Evolutionary conservation across 306 rosid genomes (phyloP).

Genomic region (Citrullus colocynthis): DNA sequence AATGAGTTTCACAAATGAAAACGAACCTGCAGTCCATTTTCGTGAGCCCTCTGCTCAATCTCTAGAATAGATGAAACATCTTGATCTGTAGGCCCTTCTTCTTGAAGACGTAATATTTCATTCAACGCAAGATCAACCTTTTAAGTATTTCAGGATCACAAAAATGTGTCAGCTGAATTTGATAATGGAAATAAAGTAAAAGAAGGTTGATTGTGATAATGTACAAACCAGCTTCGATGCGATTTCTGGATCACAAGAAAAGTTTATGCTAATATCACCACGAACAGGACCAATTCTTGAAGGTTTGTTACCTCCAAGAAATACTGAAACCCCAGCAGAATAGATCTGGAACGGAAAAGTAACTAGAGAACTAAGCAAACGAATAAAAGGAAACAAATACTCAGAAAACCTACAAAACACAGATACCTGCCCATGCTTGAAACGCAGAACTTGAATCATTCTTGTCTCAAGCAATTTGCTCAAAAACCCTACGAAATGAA

Average conservation of each 20-base stretch:
- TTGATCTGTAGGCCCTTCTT: conserved; percentile 75
- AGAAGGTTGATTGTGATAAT: neutral
- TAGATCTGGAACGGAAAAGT: conserved; percentile 51
- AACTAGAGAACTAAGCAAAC: conserved; percentile 16
- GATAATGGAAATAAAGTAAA: conserved; percentile 8
- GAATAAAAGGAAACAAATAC: conserved; percentile 3
- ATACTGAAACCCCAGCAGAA: conserved; percentile 74
- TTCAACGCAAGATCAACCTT: conserved; percentile 87
- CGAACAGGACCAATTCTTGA: conserved; percentile 72
- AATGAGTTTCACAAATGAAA: neutral
- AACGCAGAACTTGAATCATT: conserved; percentile 87
- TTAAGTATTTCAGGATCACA: conserved; percentile 18
- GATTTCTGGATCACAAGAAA: conserved; percentile 91
- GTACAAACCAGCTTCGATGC: conserved; percentile 61
- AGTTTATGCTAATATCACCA: conserved; percentile 81
- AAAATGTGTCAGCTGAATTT: neutral
- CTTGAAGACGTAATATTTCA: conserved; percentile 85
- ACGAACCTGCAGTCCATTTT: conserved; percentile 89
- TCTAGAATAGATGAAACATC: conserved; percentile 78
- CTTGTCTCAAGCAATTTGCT: conserved; percentile 94
- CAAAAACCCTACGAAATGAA: conserved; percentile 73
- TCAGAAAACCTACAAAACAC: conserved; percentile 10
- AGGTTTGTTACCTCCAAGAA: conserved; percentile 94
- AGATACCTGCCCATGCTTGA: conserved; percentile 83
- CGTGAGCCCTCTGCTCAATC: conserved; percentile 93